Base-by-base conservation (phyloP, 441 rosid genomes). In the Brassica balearica region DNA sequence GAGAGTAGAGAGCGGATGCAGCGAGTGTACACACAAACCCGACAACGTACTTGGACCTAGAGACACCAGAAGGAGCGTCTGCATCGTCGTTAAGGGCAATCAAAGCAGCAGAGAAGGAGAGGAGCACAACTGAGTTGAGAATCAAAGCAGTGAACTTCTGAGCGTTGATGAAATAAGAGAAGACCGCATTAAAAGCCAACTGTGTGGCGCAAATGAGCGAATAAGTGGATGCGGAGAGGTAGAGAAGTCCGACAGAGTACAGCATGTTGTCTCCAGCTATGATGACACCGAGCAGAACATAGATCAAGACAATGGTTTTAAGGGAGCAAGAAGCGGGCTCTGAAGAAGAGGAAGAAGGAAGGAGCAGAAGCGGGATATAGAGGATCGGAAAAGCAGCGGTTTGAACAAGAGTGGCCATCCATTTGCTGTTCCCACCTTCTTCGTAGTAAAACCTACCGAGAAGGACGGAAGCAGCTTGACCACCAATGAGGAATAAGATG, bases 341-440 rank as follows among this genome's bases (percentile, higher is more conserved):
- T 7, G 89, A 80, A 82, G 88, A 51, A 23, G 29, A 20, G n/a
- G 48, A 10, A 1, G 69, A 48, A 2, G 87, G 81, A 66, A 95
- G 81, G 25, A 95, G 72, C 64, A 79, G 76, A 51, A 86, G 85
- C 0, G 99, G 97, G 66, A 93, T 62, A 65, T 32, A 87, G 19
- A 93, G 92, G 74, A 95, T 74, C 0, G 98, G 98, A 83, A 93
- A 93, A 65, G 85, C 98, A 32, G 87, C 94, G 0, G 94, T 95
- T 64, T 95, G 98, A 69, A 93, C 92, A 78, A 95, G 87, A 38
- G 98, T 95, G 0, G 96, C 90, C 87, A 92, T 74, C 99, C 98
- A 95, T 84, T 84, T 90, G 51, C 98, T 95, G 51, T 90, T 90
- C 48, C 99, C 99, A 56, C 99, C 98, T 79, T 86, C 80, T 51